Conservation (phyloP, 1,139 yeast genomes). For the Diutina rugosa region DNA sequence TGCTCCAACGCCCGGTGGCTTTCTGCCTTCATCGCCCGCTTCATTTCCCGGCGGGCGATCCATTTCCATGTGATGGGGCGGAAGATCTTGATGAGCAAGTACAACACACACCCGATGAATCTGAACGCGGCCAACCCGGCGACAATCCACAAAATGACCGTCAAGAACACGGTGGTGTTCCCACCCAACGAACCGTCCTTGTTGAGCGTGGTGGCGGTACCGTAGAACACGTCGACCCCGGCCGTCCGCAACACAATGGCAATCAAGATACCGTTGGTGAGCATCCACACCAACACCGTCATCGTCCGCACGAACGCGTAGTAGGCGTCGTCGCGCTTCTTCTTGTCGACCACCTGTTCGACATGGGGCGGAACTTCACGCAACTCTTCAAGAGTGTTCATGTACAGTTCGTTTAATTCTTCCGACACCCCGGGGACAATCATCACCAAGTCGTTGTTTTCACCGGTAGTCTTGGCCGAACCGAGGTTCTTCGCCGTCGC, state of each 20-base stretch:
- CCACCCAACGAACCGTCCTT: constrained; percentile 16
- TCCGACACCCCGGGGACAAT: constrained; percentile 51
- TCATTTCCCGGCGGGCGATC: constrained; percentile 1
- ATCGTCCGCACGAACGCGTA: constrained; percentile 21
- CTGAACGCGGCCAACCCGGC: constrained; percentile 34
- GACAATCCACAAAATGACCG: constrained; percentile 36
- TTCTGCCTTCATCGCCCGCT: neutral
- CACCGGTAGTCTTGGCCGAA: constrained; percentile 42
- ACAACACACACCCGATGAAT: constrained; percentile 27
- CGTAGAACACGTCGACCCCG: constrained; percentile 10
- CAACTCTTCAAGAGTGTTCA: constrained; percentile 35
- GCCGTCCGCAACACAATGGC: constrained; percentile 30
- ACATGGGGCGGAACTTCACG: constrained; percentile 16
- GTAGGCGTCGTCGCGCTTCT: constrained; percentile 19
- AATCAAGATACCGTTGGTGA: constrained; percentile 29
- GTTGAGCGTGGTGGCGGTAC: constrained; percentile 5
- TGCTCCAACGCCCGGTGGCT: neutral
- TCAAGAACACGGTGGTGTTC: constrained; percentile 27
- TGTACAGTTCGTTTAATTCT: constrained; percentile 51
- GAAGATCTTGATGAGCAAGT: constrained; percentile 20
- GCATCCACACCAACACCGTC: constrained; percentile 34
- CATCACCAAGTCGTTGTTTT: constrained; percentile 48
- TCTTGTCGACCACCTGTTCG: constrained; percentile 11
- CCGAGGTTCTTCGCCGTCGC: constrained; percentile 57
- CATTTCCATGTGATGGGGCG: constrained; percentile 32